A percentile compares a stretch with the other conserved stretches of the same genome.
Evolutionary conservation across 192 early-diverging fungal species (phyloP).

Genomic region (Coemansia sp.): DNA sequence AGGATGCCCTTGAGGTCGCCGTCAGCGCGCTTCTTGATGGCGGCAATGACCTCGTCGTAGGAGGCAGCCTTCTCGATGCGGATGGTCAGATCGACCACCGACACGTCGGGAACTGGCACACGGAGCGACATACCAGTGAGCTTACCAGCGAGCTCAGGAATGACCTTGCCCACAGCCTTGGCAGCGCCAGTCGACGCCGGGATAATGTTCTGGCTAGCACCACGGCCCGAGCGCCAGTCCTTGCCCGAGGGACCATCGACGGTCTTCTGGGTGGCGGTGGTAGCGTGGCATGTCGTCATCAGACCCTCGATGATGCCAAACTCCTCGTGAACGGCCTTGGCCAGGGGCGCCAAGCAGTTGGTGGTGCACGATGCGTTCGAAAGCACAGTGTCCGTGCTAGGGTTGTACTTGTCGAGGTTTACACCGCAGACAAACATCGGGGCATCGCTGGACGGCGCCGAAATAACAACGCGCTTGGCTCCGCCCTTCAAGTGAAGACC

Average conservation of each 20-base stretch:
- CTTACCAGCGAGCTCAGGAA: constrained; percentile 91
- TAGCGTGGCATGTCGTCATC: constrained; percentile 98
- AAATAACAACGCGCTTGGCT: constrained; percentile 99
- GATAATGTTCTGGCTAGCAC: constrained; percentile 97
- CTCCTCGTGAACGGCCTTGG: constrained; percentile 94
- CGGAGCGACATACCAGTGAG: constrained; percentile 99
- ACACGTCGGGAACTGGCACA: constrained; percentile 91
- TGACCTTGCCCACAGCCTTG: constrained; percentile 98
- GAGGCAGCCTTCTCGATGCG: constrained; percentile 86
- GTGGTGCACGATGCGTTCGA: constrained; percentile 99
- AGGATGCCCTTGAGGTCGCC: constrained; percentile 84
- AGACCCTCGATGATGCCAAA: constrained; percentile 95
- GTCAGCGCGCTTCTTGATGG: constrained; percentile 84
- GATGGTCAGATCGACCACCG: constrained; percentile 95
- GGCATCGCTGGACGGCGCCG: constrained; percentile 92
- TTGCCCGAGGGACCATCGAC: constrained; percentile 96
- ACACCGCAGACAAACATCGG: constrained; percentile 99
- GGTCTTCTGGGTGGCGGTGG: constrained; percentile 99
- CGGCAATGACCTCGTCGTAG: constrained; percentile 87
- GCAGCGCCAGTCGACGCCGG: constrained; percentile 97
- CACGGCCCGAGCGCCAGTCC: constrained; percentile 98
- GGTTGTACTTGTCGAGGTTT: constrained; percentile 93
- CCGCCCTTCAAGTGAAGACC: constrained; percentile 83
- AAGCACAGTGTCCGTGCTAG: constrained; percentile 73
- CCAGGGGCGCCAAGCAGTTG: constrained; percentile 97